Base-by-base conservation (phyloP, 768 basidiomycete genomes). In the Lanmaoa pseudosensibilis region DNA sequence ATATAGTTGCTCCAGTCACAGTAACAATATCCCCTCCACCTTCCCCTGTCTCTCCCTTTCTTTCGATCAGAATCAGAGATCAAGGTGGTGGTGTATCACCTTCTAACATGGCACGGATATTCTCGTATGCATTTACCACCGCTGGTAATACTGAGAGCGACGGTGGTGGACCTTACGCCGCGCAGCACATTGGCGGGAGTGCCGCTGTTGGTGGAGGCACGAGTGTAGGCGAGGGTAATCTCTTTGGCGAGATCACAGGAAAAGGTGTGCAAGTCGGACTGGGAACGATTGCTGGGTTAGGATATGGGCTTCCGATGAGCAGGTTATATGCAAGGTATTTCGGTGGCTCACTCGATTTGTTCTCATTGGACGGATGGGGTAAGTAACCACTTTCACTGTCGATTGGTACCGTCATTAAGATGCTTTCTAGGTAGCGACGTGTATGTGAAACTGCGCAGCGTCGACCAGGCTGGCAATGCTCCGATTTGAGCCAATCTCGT, bases 61-160 rank as follows among this genome's bases (percentile, higher is more conserved):
- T 94, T 54, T 89, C 88, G 32, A 78, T 95, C 44, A 80, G 93
- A 38, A 78, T 95, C 19, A 82, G 93, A 32, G 93, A 95, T 65
- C 86, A 92, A 64, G 93, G 93, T 4, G 93, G 93, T 11, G 93
- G 93, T 9, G 85, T 95, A 33, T 80, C 86, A 0, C 85, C 85
- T 3, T 74, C 80, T 11, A 83, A 94, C 69, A 83, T 94, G 79
- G 75, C 80, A 19, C 82, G 84, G 44, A 89, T 95, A 54, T 95
- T 95, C 72, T 92, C 92, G 18, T 95, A 95, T 69, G 91, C 91
- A 7, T 95, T 94, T 69, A 94, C 92, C 5, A 94, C 93, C 5
- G 92, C 91, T 4, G 87, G 85, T 7, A 74, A 80, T 41, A 61
- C 67, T 6, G 77, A 75, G 21, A 75, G 78, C 43, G 67, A 70